A percentile compares a stretch with the other conserved stretches of the same genome.
These are phyloP conservation scores for Flaveria linearis DNA, from an alignment of 129 eudicot genomes.

Conservation along the genomic window DNA sequence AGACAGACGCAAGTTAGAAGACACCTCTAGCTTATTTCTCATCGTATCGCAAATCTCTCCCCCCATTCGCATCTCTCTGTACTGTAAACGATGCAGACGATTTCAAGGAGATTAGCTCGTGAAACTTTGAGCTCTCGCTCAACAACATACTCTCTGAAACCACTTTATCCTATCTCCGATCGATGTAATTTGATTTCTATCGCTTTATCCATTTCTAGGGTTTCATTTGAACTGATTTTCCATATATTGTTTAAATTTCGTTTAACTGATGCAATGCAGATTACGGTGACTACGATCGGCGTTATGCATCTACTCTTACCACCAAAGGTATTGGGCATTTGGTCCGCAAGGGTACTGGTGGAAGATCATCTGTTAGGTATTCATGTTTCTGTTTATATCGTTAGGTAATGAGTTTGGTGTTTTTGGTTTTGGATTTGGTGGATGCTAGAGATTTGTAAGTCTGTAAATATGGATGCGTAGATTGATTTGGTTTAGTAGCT, in stretches of 20 bases:
- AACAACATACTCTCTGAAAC: conserved; percentile 50
- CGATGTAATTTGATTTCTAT: conserved; percentile 43
- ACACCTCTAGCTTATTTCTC: background rate
- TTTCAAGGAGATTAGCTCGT: conserved; percentile 63
- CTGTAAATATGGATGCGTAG: conserved; percentile 1
- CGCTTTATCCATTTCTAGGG: conserved; percentile 32
- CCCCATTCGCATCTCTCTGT: conserved; percentile 8
- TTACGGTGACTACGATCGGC: conserved; percentile 59
- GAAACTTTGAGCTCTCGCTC: conserved; percentile 40
- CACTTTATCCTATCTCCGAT: conserved; percentile 51
- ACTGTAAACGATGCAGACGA: conserved; percentile 64
- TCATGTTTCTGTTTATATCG: background rate
- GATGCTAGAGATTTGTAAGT: conserved; percentile 1
- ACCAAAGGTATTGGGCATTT: conserved; percentile 75
- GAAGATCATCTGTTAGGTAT: conserved; percentile 97
- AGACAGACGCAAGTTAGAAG: conserved; percentile 37
- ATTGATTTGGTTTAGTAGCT: conserved; percentile 16
- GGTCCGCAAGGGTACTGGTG: conserved; percentile 97
- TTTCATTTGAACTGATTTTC: background rate
- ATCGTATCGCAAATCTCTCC: conserved; percentile 28
- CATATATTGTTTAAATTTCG: background rate
- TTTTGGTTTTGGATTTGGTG: background rate
- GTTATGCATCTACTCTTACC: conserved; percentile 68
- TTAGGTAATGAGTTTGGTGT: conserved; percentile 5
- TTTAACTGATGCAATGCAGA: conserved; percentile 46